A percentile compares a stretch with the other conserved stretches of the same genome.
Conservation (phyloP, 768 basidiomycete genomes). For the Leccinellum albellum region DNA sequence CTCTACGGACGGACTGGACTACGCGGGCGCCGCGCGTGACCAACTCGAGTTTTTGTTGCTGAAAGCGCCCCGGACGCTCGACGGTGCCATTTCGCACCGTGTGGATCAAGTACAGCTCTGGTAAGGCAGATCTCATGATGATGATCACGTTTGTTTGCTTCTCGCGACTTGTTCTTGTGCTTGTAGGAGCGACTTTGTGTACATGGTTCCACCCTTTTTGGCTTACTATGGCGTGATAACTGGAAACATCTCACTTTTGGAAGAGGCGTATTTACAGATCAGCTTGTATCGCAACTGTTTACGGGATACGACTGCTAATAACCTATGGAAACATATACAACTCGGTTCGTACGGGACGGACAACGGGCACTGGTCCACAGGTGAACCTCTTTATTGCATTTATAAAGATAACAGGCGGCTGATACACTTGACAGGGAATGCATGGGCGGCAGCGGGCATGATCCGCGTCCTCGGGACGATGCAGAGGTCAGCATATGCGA, state of each 20-base stretch:
- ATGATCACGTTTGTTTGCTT: too few relatives aligned
- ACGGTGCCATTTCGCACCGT: conserved; percentile 83
- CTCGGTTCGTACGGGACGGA: conserved; percentile 54
- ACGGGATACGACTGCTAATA: conserved; percentile 42
- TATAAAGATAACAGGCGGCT: background rate
- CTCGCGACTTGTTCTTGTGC: background rate
- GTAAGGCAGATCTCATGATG: conserved; percentile 29
- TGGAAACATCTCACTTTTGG: conserved; percentile 52
- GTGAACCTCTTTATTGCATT: conserved; percentile 29
- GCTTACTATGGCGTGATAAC: conserved; percentile 75
- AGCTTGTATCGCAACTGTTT: conserved; percentile 67
- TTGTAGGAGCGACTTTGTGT: conserved; percentile 71
- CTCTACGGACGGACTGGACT: conserved; percentile 44
- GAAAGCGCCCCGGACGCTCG: conserved; percentile 54
- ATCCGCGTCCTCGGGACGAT: conserved; percentile 78
- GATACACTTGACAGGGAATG: conserved; percentile 54
- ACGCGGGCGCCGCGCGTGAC: conserved; percentile 57
- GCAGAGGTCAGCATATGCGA: conserved; percentile 53
- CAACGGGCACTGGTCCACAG: conserved; percentile 76
- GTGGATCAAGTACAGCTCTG: conserved; percentile 67
- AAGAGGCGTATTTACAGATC: conserved; percentile 70
- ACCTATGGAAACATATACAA: conserved; percentile 76
- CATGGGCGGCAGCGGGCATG: conserved; percentile 88
- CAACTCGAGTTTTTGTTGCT: conserved; percentile 63
- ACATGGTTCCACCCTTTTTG: conserved; percentile 85